Conservation (phyloP, 2,329 filamentous ascomycete genomes). For the Aspergillus niger region DNA sequence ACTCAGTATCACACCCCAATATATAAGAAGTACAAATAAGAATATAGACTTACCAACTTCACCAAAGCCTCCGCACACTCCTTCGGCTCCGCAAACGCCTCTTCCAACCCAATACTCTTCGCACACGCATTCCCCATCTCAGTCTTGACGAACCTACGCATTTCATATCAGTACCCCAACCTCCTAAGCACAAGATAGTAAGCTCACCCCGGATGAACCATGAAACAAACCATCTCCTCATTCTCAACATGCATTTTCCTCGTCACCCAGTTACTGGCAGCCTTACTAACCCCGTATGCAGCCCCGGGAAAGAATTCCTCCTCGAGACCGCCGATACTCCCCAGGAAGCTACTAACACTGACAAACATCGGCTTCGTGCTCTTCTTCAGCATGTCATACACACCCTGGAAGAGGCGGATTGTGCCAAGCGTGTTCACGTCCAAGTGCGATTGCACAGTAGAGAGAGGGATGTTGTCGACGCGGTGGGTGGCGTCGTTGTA, state of each 20-base stretch:
- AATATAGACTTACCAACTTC: not conserved
- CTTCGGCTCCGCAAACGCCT: not conserved
- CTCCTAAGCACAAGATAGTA: not conserved
- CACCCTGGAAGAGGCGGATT: conserved; percentile 1
- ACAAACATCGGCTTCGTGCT: not conserved
- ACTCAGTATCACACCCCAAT: not conserved
- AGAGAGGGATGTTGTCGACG: not conserved
- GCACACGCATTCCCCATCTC: conserved; percentile 1
- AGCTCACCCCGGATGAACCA: conserved; percentile 2
- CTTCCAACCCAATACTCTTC: not conserved
- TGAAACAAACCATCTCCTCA: not conserved
- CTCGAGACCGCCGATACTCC: not conserved
- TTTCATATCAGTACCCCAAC: not conserved
- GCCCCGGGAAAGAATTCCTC: not conserved
- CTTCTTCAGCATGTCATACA: not conserved
- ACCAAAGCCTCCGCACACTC: not conserved
- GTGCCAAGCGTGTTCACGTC: conserved; percentile 4
- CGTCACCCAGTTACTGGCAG: conserved; percentile 2
- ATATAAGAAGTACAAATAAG: not conserved
- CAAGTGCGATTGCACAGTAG: not conserved
- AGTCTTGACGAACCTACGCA: conserved; percentile 1
- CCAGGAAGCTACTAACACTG: conserved; percentile 2
- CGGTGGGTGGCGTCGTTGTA: conserved; percentile 4
- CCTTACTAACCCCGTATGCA: conserved; percentile 1
- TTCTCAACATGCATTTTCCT: conserved; percentile 9